Base-by-base conservation (phyloP, 106 monocot genomes). In the Acorus gramineus region DNA sequence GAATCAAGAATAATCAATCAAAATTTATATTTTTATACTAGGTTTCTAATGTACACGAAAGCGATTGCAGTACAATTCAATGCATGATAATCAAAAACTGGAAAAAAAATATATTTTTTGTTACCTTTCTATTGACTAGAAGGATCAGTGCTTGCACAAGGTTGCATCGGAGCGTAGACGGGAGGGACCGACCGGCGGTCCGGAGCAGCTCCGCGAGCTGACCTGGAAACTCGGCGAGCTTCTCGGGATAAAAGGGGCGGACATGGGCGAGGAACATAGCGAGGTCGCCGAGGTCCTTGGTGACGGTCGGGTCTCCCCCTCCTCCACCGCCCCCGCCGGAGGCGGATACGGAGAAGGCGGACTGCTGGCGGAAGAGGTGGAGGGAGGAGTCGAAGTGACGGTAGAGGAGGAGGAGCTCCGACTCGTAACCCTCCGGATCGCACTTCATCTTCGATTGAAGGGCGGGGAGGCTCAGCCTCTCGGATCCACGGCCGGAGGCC, bases 381-480 rank as follows among this genome's bases (percentile, higher is more conserved):
- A 96, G 82, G 47, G 83, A 80, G 50, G 96, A 96, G 45, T 82
- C 85, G 69, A 96, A 96, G 72, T 81, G 82, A 68, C 84, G 85
- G 65, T 71, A 57, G 50, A 87, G 71, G 57, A 87, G 78, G 11
- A 66, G 69, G 52, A 96, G 82, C 83, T 96, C 96, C 14, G 76
- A 46, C 62, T 72, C 72, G 76, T 96, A 91, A 11, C 87, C 87
- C 62, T 75, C 78, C 0, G 96, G 96, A 59, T 96, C 96, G 54
- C 76, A 73, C 74, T 96, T 96, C 91, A 96, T 96, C 87, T 85
- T 91, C 3, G 87, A 87, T 60, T 96, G 96, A 53, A 96, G 77
- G 9, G 77, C 53, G 2, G 81, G 91, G 11, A 96, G 81, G 65
- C 63, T 85, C 8, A 88, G 53, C 52, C 56, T 66, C 42, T 75